Evolutionary conservation across 352 stramenopile species (phyloP), one percentile per base, ranked within the genome.

Genomic region (Halophytophthora batemanensis): DNA sequence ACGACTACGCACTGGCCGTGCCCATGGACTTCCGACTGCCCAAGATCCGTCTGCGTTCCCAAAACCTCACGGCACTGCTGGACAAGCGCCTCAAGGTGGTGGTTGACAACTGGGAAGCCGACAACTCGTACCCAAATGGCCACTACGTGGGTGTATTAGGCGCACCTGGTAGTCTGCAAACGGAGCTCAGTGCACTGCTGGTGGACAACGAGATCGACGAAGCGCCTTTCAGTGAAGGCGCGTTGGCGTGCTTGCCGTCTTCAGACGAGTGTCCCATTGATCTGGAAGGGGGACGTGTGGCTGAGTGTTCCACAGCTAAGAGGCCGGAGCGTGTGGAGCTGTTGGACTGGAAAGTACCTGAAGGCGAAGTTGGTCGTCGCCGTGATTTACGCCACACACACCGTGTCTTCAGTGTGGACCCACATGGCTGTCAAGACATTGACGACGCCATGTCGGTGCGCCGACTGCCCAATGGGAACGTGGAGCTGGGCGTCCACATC

Each of bases 401-500:
- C 45, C 79, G 81, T 6, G 71, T 95, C n/a, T 95, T 96, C 47
- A 96, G 86, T 59, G 81, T 96, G 14, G 87, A 96, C 35, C 87
- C 87, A 10, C 82, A 77, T 0, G 87, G 86, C 0, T 96, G 87
- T 49, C 84, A 95, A 53, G 87, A 96, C 58, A 96, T 96, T 58
- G 87, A 96, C 53, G 87, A 96, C 59, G 84, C 87, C 35, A 93
- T 96, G 82, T 93, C 87, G 13, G 82, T 95, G 33, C 76, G 71
- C 11, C 50, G 53, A 0, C 64, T 96, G 28, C 54, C 77, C 2
- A 94, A 95, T 43, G 87, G 85, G 8, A 88, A 91, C 52, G 47
- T 95, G 15, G 86, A 98, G 52, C 74, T 98, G 4, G 97, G 96
- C 2, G 96, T 99, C 5, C 97, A 99, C 59, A 99, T 99, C 68